Conservation (phyloP, 1,139 yeast species). For the Suhomyces coccinellae region DNA sequence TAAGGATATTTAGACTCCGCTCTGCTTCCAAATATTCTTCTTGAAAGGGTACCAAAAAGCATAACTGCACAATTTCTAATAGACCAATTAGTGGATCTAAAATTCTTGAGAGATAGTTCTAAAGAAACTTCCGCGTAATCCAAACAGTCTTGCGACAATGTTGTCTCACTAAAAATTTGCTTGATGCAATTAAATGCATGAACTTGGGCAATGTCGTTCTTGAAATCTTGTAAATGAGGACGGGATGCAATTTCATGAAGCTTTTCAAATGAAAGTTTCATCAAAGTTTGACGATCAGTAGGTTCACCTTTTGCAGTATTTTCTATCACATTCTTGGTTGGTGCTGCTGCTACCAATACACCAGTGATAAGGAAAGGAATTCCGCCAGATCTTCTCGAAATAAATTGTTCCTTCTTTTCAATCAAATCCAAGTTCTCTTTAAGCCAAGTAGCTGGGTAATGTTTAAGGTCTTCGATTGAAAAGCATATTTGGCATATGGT, state of each 20-base stretch:
- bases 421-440: conserved; percentile 52
- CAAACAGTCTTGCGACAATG: conserved; percentile 54
- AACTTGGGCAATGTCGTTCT: conserved; percentile 81
- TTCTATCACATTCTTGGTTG: not conserved
- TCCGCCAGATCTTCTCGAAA: conserved; percentile 91
- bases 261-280: conserved; percentile 43
- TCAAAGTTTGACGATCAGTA: not conserved
- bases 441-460: conserved; percentile 54
- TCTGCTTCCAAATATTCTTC: conserved; percentile 71
- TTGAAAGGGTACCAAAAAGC: conserved; percentile 84
- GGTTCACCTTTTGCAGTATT: not conserved
- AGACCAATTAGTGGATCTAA: conserved; percentile 75
- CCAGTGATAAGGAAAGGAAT: conserved; percentile 78
- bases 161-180: conserved; percentile 68
- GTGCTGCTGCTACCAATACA: conserved; percentile 51
- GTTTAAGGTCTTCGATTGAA: conserved; percentile 25
- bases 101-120: conserved; percentile 58
- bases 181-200: conserved; percentile 88
- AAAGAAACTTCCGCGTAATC: conserved; percentile 58
- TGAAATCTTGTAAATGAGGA: conserved; percentile 52
- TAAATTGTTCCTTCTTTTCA: conserved; percentile 59
- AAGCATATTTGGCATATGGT: conserved; percentile 58
- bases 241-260: conserved; percentile 53
- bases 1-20: conserved; percentile 23
- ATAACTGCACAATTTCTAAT: conserved; percentile 89